phyloP scores from a whole-genome alignment of 495 filamentous ascomycete species.

The Aspergillus bridgeri region DNA sequence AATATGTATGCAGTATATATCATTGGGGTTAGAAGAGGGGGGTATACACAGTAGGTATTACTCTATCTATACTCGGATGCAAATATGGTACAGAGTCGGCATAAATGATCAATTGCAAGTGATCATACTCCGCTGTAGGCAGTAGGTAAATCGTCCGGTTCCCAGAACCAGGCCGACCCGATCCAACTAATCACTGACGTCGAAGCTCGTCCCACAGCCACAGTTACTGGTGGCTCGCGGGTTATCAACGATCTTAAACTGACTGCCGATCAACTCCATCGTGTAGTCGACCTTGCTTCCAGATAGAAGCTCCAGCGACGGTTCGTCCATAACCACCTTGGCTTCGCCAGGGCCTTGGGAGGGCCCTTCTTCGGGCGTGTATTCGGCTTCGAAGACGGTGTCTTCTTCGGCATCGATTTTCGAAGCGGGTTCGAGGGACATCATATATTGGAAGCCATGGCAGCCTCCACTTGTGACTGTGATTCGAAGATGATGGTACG shows the following conservation, averaged over 20 bases:
- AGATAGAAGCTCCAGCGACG: constrained; percentile 83
- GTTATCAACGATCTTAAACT: constrained; percentile 95
- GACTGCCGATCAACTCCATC: constrained; percentile 94
- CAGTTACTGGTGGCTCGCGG: constrained; percentile 89
- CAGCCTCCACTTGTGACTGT: constrained; percentile 90
- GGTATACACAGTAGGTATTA: constrained; percentile 14
- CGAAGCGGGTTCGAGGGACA: constrained; percentile 67
- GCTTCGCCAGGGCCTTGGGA: constrained; percentile 52
- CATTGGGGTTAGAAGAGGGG: background rate
- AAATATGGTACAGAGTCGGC: constrained; percentile 13
- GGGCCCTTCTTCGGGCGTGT: constrained; percentile 15
- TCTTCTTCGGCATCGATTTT: constrained; percentile 71
- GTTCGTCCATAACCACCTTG: constrained; percentile 84
- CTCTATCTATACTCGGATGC: constrained; percentile 7
- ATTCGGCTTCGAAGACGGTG: constrained; percentile 52
- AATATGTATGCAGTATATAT: too few species aligned
- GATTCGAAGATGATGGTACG: constrained; percentile 79
- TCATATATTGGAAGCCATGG: constrained; percentile 96
- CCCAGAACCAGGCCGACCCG: too few species aligned
- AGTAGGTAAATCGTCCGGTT: too few species aligned
- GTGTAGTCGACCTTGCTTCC: constrained; percentile 95
- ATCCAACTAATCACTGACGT: constrained; percentile 62
- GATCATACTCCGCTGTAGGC: background rate
- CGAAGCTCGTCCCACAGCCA: constrained; percentile 97
- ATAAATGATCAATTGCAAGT: background rate